phyloP scores from a whole-genome alignment of 2,329 filamentous ascomycete species.

The Trichoderma brevicompactum region DNA sequence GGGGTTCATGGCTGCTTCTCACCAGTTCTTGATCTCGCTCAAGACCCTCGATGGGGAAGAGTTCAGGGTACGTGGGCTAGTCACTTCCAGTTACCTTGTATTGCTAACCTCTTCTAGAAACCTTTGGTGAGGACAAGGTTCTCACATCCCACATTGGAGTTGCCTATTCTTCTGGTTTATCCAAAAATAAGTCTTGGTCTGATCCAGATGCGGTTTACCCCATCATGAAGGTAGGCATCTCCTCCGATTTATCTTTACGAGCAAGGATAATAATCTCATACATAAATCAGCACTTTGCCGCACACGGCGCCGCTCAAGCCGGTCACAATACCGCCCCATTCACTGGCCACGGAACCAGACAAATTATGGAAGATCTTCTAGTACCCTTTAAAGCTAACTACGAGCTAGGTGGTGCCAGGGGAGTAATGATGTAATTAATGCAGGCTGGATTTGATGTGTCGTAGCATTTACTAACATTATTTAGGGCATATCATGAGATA shows the following conservation, averaged over 20 bases:
- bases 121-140: slow-evolving; percentile 27
- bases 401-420: slow-evolving; percentile 21
- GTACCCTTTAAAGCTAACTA: slow-evolving; percentile 21
- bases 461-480: neutral
- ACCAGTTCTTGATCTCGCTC: slow-evolving; percentile 25
- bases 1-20: slow-evolving; percentile 27
- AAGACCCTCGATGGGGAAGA: slow-evolving; percentile 27
- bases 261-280: too few species aligned
- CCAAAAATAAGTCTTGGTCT: slow-evolving; percentile 25
- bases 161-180: slow-evolving; percentile 26
- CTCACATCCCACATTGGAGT: slow-evolving; percentile 24
- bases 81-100: too few species aligned
- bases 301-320: slow-evolving; percentile 5
- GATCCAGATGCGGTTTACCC: slow-evolving; percentile 24
- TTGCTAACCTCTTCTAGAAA: neutral
- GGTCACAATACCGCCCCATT: slow-evolving; percentile 27
- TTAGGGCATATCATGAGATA: slow-evolving; percentile 5
- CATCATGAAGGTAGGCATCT: slow-evolving; percentile 17
- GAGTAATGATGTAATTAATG: slow-evolving; percentile 24
- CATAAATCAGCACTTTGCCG: slow-evolving; percentile 2
- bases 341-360: slow-evolving; percentile 15
- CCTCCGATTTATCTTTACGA: neutral
- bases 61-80: slow-evolving; percentile 2
- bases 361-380: slow-evolving; percentile 22
- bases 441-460: neutral